These are phyloP conservation scores for Didymella glomerata DNA, from an alignment of 2,329 filamentous ascomycete genomes.

Conservation along the genomic window DNA sequence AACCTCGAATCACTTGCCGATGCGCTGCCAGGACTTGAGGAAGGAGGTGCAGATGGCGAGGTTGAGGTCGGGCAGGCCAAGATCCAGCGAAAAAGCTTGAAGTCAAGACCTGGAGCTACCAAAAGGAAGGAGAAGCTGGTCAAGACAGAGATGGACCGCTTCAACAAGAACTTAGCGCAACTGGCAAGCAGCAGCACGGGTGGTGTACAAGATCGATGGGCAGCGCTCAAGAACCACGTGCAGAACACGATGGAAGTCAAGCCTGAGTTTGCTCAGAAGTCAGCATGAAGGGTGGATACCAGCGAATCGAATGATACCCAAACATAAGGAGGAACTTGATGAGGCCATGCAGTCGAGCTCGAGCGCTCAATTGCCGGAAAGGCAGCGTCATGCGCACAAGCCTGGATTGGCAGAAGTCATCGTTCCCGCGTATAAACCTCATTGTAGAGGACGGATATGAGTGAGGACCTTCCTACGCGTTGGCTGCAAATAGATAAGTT, in stretches of 20 bases:
- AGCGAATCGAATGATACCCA: slow-evolving; percentile 8
- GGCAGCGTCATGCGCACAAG: neutral
- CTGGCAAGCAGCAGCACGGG: slow-evolving; percentile 58
- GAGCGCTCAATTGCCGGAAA: neutral
- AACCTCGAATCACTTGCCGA: slow-evolving; percentile 79
- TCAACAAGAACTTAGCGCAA: slow-evolving; percentile 82
- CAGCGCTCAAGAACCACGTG: slow-evolving; percentile 83
- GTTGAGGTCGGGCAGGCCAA: slow-evolving; percentile 63
- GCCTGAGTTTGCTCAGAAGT: slow-evolving; percentile 67
- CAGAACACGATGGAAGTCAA: slow-evolving; percentile 89
- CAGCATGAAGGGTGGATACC: neutral
- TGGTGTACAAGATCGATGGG: slow-evolving; percentile 66
- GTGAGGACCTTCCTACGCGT: neutral
- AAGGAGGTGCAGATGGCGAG: slow-evolving; percentile 37
- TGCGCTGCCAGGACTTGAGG: slow-evolving; percentile 74
- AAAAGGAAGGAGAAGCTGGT: slow-evolving; percentile 85
- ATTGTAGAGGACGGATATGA: neutral
- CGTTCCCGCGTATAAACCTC: neutral
- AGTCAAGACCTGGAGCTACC: slow-evolving; percentile 73
- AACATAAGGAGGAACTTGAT: neutral
- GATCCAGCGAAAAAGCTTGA: slow-evolving; percentile 75
- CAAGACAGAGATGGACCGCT: slow-evolving; percentile 80
- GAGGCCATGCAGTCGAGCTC: neutral
- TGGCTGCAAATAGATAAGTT: neutral
- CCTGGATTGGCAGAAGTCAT: neutral